Base-by-base conservation (phyloP, 768 basidiomycete species). In the Kwoniella sp. region DNA sequence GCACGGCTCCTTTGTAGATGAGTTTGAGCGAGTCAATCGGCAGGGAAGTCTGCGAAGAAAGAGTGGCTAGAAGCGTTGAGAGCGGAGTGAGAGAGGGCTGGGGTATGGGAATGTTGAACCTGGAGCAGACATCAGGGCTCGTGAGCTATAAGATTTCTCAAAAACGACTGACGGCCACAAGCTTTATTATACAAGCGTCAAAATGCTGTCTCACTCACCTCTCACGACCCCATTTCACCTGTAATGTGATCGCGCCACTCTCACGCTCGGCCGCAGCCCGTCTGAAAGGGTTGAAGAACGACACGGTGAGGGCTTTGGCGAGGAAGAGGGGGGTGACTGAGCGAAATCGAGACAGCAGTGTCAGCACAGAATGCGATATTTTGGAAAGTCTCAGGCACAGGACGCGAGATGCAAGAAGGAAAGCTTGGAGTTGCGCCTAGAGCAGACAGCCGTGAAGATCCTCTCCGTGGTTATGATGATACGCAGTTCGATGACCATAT, bases 1-100 rank as follows among this genome's bases (percentile, higher is more conserved):
- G 89, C 79, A 96, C 86, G 1, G 91, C 93, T 41, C 95, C 95
- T 52, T 89, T 87, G 82, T 90, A 88, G 68, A 98, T 87, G 74
- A 98, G 85, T 79, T 93, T 92, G 85, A 96, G 91, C 29, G 86
- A 85, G 69, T 85, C 74, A 29, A 81, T 79, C 0, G 89, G 86
- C 13, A 97, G 85, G 59, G 88, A 87, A 1, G 91, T 93, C 73
- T 89, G 86, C 4, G 88, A 85, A 15, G 91, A 88, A 56, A 96
- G 82, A 23, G 85, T 83, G 12, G 70, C 70, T 29, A 76, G 62
- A 48, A 81, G 70, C 8, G 72, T 73, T 9, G 78, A 76, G 13
- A 81, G 66, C 5, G 79, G 76, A 0, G 79, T 81, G 13, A 71
- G 37, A 9, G 74, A 71, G 4, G 79, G 76, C 13, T 72, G 67